Evolutionary conservation across 345 rosid species (phyloP), one percentile per base, ranked within the genome.

Genomic region (Carallia pectinifolia): DNA sequence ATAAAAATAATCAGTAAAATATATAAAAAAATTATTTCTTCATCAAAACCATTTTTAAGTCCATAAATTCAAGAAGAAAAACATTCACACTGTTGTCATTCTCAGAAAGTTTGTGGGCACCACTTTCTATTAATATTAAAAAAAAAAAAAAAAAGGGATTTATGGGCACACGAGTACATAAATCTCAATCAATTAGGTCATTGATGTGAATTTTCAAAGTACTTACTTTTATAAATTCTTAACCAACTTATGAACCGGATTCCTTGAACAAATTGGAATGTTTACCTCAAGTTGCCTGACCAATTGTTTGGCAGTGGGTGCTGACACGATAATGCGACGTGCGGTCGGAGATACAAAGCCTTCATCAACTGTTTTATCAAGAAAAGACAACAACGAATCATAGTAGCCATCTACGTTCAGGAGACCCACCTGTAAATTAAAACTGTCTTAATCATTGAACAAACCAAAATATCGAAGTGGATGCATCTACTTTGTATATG

Each of bases 291-390:
- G 90, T 79, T 83, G 89, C 79, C 87, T 85, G 78, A 94, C 86
- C 78, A 94, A 67, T 54, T 91, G 85, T 74, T 86, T 83, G 29
- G 98, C 96, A 9, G 87, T 90, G 7, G 93, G 95, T 13, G 97
- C 95, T 16, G 97, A 94, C 61, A 94, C 77, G 63, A 94, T 88
- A 66, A 94, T 91, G 58, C 92, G 83, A 56, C 98, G 98, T 31
- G 98, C 91, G 15, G 70, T 79, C 0, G 93, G 91, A 0, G 98
- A 91, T 60, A 94, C 83, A 62, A 94, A 94, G 39, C 98, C 98
- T 87, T 94, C 98, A 70, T 89, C 97, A 1, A 94, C 97, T 39
- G 98, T 96, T 80, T 91, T 90, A 44, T 94, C 98, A 1, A 94
- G 77, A 61, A 94, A 91, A 64, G 86, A 81, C 78, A 94, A 80